phyloP scores from a whole-genome alignment of 441 rosid genomes.

The Aquilaria agallochum region DNA sequence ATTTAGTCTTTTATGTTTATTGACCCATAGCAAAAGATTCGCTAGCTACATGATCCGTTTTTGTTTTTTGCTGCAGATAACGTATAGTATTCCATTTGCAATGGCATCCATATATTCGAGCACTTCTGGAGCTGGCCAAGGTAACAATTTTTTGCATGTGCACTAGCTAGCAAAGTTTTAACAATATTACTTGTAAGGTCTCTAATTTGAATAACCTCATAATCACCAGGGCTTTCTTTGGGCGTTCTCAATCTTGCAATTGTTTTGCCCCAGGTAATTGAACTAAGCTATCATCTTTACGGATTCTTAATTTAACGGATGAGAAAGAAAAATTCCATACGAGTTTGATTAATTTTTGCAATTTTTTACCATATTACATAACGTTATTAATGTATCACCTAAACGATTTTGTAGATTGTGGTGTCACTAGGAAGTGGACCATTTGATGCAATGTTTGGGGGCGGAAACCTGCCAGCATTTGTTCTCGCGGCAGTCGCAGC shows the following conservation, averaged over 20 bases:
- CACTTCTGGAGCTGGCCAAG: slow-evolving; percentile 81
- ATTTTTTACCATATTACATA: no score
- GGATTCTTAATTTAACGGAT: background rate
- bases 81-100: slow-evolving; percentile 85
- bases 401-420: slow-evolving; percentile 19
- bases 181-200: no score
- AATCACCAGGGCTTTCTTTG: slow-evolving; percentile 61
- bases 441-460: slow-evolving; percentile 39
- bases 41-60: background rate
- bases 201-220: no score
- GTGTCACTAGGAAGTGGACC: slow-evolving; percentile 45
- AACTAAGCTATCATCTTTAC: background rate
- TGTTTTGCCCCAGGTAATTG: slow-evolving; percentile 73
- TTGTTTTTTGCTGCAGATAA: slow-evolving; percentile 39
- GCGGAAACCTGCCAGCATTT: slow-evolving; percentile 51
- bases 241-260: slow-evolving; percentile 87
- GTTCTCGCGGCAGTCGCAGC: slow-evolving; percentile 65
- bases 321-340: no score
- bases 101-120: slow-evolving; percentile 78
- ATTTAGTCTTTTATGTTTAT: no score
- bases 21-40: background rate
- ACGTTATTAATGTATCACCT: background rate
- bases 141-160: slow-evolving; percentile 24
- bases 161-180: background rate
- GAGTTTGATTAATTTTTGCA: no score